Evolutionary conservation across 2,329 filamentous ascomycete genomes (phyloP).

Genomic region (Trichoderma gracile): DNA sequence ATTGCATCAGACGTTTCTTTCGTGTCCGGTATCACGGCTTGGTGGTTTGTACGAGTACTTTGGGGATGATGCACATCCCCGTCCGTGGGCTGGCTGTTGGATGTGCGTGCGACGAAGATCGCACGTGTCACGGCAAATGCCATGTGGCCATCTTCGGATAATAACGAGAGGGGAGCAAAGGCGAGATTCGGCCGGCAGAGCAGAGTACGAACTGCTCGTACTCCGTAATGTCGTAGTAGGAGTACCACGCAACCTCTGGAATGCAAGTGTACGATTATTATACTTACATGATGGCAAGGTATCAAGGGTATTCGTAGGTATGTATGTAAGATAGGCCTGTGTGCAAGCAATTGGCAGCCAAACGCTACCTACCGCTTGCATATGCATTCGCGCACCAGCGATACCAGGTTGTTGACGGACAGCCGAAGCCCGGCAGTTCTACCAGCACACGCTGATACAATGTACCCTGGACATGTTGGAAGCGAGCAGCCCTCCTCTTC

Average conservation of each 20-base stretch:
- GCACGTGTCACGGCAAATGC: slow-evolving; percentile 27
- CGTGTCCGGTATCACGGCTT: neutral
- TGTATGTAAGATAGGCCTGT: neutral
- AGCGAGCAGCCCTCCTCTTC: slow-evolving; percentile 5
- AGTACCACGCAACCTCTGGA: neutral
- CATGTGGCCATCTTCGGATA: slow-evolving; percentile 25
- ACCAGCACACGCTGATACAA: neutral
- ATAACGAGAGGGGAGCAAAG: slow-evolving; percentile 7
- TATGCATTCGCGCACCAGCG: too few relatives aligned
- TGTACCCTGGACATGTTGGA: neutral
- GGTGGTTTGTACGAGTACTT: neutral
- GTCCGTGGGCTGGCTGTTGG: slow-evolving; percentile 1
- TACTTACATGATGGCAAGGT: too few relatives aligned
- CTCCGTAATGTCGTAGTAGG: too few relatives aligned
- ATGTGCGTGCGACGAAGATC: slow-evolving; percentile 24
- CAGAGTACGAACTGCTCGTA: neutral
- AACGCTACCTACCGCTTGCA: too few relatives aligned
- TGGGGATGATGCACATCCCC: slow-evolving; percentile 3
- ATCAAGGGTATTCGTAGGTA: too few relatives aligned
- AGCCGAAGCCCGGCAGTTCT: slow-evolving; percentile 18
- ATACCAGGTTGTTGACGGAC: neutral
- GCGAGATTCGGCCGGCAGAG: slow-evolving; percentile 18
- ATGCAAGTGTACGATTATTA: neutral
- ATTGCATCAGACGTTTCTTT: neutral
- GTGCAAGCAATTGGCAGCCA: neutral